Conservation (phyloP, 2,329 filamentous ascomycete genomes). For the Cladobotryum mycophilum region DNA sequence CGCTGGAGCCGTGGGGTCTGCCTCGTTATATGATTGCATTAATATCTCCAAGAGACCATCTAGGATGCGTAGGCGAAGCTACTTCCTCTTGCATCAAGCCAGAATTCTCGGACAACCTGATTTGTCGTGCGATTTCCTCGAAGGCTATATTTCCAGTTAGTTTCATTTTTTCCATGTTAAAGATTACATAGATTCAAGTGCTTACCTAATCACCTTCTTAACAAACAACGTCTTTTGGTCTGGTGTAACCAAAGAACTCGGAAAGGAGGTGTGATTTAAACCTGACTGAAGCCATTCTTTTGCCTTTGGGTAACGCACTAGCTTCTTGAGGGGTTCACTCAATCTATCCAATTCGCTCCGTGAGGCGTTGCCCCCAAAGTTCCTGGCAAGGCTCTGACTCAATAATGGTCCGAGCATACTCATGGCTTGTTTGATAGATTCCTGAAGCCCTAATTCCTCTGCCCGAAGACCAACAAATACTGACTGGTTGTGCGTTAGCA, state of each 20-base stretch:
- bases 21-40: not conserved
- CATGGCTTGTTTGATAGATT: slow-evolving; percentile 44
- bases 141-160: slow-evolving; percentile 38
- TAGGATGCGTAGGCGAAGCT: slow-evolving; percentile 56
- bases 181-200: not conserved
- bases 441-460: slow-evolving; percentile 35
- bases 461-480: slow-evolving; percentile 46
- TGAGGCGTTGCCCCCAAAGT: slow-evolving; percentile 61
- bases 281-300: slow-evolving; percentile 59
- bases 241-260: slow-evolving; percentile 50
- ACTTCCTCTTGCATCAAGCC: slow-evolving; percentile 58
- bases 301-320: slow-evolving; percentile 51
- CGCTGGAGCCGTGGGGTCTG: not conserved
- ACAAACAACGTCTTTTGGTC: slow-evolving; percentile 59
- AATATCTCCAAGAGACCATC: slow-evolving; percentile 2
- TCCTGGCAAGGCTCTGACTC: slow-evolving; percentile 53
- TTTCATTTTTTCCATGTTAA: not conserved
- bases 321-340: slow-evolving; percentile 63
- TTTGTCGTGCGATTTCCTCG: slow-evolving; percentile 60
- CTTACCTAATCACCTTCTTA: slow-evolving; percentile 57
- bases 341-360: slow-evolving; percentile 68
- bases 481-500: slow-evolving; percentile 32
- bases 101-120: slow-evolving; percentile 64
- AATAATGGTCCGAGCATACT: slow-evolving; percentile 55
- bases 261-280: slow-evolving; percentile 49